Base-by-base conservation (phyloP, 352 stramenopile species). In the Phytophthora litchii region DNA sequence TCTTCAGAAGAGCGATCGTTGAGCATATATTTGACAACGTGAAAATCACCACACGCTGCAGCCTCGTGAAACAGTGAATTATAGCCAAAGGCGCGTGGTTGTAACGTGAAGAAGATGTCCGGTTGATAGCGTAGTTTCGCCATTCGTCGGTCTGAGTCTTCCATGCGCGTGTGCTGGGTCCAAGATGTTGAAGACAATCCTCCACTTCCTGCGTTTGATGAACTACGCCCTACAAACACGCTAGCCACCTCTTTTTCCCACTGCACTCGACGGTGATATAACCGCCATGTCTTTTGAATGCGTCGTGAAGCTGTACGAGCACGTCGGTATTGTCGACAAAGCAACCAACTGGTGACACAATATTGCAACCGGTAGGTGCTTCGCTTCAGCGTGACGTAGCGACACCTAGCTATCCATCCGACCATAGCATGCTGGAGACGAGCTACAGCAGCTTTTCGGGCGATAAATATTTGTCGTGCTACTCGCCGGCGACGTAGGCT, bases 21-120 rank as follows among this genome's bases (percentile, higher is more conserved):
- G 16, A 89, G 72, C 75, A 94, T 90, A 42, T 77, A 94, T 54
- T 89, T 86, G 57, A 89, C 71, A 1, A 92, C 82, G 41, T 94
- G 77, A 46, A 94, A 83, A 38, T 94, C 84, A 0, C 84, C 80
- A 34, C 76, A 80, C 10, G 64, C 66, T 3, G 84, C 80, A 10
- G 68, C 79, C 27, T 91, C 71, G 20, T 91, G 84, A 36, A 94
- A 86, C 4, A 94, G 56, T 35, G 82, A 81, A 55, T 92, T 91
- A 55, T 83, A 91, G 0, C 74, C 71, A 38, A 72, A 86, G 6
- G 61, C 52, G 1, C 69, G 67, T 3, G 83, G 84, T 1, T 76
- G 82, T 37, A 94, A 46, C 13, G 60, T 45, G 23, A 87, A 85
- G 37, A 80, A 89, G 3, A 88, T 45, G 4, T 64, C 36, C 12